Conservation (phyloP, 129 eudicot species). For the Centella asiatica region DNA sequence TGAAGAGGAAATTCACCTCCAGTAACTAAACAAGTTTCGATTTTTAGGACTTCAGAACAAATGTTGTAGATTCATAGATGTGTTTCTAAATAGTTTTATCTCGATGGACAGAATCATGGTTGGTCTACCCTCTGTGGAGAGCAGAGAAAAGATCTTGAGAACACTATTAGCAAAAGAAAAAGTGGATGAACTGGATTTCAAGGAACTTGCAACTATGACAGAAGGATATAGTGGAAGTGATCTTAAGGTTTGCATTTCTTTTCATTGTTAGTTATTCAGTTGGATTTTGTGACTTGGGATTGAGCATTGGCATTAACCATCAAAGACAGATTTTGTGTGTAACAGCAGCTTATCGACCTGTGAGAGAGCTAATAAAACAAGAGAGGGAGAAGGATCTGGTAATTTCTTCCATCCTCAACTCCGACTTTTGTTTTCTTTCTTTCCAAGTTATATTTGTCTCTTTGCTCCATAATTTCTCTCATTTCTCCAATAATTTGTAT, state of each 20-base stretch:
- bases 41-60: too few relatives aligned
- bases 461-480: neutral
- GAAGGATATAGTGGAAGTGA: conserved; percentile 98
- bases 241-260: conserved; percentile 69
- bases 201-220: conserved; percentile 88
- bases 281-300: conserved; percentile 10
- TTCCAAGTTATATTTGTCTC: neutral
- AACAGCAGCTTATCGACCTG: conserved; percentile 96
- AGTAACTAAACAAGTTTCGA: neutral
- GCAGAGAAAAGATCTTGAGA: conserved; percentile 77
- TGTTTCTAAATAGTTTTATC: conserved; percentile 7
- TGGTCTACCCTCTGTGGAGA: conserved; percentile 75
- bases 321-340: conserved; percentile 75
- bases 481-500: neutral
- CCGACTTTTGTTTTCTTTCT: neutral
- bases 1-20: neutral
- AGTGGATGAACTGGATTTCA: conserved; percentile 56
- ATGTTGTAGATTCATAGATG: neutral
- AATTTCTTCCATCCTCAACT: conserved; percentile 10
- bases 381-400: conserved; percentile 68
- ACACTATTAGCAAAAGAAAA: conserved; percentile 78
- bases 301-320: conserved; percentile 30
- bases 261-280: neutral
- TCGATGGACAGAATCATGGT: conserved; percentile 72
- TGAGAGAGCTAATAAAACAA: conserved; percentile 81